phyloP scores from a whole-genome alignment of 345 rosid species.

The Jatropha curcas region DNA sequence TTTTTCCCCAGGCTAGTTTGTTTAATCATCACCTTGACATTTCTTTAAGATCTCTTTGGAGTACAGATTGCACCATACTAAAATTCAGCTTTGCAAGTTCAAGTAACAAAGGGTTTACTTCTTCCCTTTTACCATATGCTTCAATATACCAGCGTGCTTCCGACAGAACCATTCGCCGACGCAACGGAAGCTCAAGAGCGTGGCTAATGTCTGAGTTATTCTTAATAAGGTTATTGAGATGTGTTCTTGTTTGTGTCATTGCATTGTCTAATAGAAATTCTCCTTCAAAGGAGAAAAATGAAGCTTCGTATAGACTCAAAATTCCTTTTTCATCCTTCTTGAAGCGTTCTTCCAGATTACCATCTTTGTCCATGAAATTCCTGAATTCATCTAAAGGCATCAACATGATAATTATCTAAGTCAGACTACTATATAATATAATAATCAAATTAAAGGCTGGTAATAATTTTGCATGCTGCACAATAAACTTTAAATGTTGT shows the following conservation, averaged over 20 bases:
- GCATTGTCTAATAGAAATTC: conserved; percentile 36
- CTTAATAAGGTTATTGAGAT: conserved; percentile 7
- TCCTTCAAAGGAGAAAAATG: conserved; percentile 34
- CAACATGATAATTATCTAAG: background rate
- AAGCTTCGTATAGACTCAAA: conserved; percentile 45
- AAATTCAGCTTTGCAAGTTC: too few relatives aligned
- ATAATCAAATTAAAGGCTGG: too few relatives aligned
- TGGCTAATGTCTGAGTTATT: background rate
- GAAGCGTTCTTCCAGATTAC: conserved; percentile 13
- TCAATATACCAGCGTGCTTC: conserved; percentile 44
- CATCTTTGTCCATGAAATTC: conserved; percentile 25
- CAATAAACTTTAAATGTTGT: too few relatives aligned
- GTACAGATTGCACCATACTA: too few relatives aligned
- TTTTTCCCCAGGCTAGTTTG: too few relatives aligned
- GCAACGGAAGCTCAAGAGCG: conserved; percentile 45
- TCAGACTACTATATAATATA: too few relatives aligned
- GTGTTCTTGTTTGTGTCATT: conserved; percentile 6
- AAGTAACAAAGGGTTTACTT: conserved; percentile 18
- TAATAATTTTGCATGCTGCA: too few relatives aligned
- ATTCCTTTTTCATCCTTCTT: too few relatives aligned
- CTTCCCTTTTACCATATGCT: conserved; percentile 11
- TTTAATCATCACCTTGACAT: too few relatives aligned
- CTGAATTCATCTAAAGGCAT: conserved; percentile 37
- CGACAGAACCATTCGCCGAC: conserved; percentile 23
- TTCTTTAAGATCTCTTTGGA: too few relatives aligned